phyloP scores from a whole-genome alignment of 1,139 yeast species.

The Geotrichum phurueaensis region DNA sequence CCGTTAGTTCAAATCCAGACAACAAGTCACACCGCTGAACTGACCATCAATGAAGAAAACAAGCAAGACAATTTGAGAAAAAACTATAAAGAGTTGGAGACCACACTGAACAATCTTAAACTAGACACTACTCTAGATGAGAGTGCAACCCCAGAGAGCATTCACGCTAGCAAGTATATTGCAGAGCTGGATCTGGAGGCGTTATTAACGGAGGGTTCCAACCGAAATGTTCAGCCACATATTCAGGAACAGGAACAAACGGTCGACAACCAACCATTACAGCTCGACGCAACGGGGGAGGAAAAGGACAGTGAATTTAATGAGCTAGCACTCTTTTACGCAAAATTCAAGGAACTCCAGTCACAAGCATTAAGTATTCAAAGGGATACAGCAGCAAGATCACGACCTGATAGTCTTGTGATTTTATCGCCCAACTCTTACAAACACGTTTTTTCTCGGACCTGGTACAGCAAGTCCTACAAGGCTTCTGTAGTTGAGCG shows the following conservation, averaged over 20 bases:
- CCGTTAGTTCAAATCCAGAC: neutral
- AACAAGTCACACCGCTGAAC: neutral
- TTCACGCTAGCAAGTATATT: neutral
- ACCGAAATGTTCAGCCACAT: neutral
- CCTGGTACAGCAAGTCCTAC: conserved; percentile 70
- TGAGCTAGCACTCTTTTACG: conserved; percentile 6
- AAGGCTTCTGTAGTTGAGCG: conserved; percentile 71
- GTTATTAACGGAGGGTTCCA: no score
- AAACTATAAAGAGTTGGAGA: neutral
- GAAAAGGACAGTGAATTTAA: neutral
- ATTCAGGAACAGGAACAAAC: neutral
- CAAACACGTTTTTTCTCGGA: conserved; percentile 64
- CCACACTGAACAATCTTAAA: neutral
- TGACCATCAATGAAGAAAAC: neutral
- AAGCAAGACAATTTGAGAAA: neutral
- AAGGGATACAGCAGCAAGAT: neutral
- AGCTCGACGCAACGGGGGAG: neutral
- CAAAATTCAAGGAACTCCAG: neutral
- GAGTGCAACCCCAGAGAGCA: neutral
- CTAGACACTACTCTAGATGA: neutral
- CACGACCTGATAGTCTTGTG: conserved; percentile 21
- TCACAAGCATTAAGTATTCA: neutral
- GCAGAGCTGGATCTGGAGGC: neutral
- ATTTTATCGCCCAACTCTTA: conserved; percentile 33
- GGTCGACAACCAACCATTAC: conserved; percentile 3